Conservation (phyloP, 768 basidiomycete genomes). For the Baorangia bicolor region DNA sequence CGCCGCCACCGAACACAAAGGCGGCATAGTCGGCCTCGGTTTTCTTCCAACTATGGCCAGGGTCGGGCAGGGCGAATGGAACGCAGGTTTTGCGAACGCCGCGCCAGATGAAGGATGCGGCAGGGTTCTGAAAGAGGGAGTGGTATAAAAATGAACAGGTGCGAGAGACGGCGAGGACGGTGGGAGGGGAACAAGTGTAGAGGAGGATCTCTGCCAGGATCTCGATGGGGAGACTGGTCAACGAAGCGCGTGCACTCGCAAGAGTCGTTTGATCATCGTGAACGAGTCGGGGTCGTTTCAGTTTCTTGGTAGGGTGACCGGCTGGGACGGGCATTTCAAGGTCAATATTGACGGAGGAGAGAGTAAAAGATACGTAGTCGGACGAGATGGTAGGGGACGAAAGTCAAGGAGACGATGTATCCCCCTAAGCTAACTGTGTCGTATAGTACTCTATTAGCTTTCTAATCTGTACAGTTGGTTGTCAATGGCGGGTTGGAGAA, state of each 20-base stretch:
- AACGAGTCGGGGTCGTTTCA: background rate
- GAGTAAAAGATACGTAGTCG: no score
- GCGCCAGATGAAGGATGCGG: constrained; percentile 60
- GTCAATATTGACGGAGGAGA: no score
- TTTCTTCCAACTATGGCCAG: constrained; percentile 35
- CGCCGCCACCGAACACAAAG: constrained; percentile 57
- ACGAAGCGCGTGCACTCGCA: background rate
- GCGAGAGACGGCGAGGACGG: constrained; percentile 59
- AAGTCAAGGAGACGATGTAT: no score
- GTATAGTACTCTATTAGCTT: no score
- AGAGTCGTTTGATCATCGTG: background rate
- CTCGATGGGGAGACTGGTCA: constrained; percentile 53
- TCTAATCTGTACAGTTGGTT: no score
- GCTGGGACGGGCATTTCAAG: background rate
- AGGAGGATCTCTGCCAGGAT: constrained; percentile 63
- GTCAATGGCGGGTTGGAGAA: no score
- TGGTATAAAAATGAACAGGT: constrained; percentile 53
- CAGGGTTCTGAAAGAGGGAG: constrained; percentile 44
- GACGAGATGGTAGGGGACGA: no score
- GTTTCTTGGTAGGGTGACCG: constrained; percentile 4
- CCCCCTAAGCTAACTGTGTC: no score
- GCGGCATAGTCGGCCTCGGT: constrained; percentile 64
- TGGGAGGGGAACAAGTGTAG: constrained; percentile 48
- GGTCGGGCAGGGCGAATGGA: constrained; percentile 42
- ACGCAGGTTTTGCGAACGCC: constrained; percentile 40